phyloP scores from a whole-genome alignment of 1,139 yeast species.

The Yamadazyma sp. region DNA sequence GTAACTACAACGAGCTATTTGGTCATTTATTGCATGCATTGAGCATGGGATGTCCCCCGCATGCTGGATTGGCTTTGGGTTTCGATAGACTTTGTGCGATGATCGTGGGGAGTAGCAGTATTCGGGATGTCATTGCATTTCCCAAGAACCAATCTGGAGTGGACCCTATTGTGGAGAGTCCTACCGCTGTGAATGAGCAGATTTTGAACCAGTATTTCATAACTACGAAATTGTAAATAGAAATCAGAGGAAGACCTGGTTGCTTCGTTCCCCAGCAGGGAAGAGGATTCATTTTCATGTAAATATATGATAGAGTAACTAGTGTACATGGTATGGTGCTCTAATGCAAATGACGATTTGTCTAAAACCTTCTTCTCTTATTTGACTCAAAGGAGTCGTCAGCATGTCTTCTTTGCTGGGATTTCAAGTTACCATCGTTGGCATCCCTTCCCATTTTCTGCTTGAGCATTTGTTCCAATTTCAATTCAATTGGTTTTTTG shows the following conservation, averaged over 20 bases:
- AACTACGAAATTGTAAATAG: conserved; percentile 6
- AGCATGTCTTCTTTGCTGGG: conserved; percentile 11
- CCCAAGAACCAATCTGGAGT: conserved; percentile 90
- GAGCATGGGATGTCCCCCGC: conserved; percentile 95
- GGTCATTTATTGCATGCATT: conserved; percentile 85
- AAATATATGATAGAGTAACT: conserved; percentile 5
- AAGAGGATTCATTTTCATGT: conserved; percentile 1
- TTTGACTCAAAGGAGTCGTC: conserved; percentile 18
- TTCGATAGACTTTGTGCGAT: conserved; percentile 92
- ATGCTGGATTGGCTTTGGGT: conserved; percentile 95
- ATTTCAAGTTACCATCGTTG: conserved; percentile 16
- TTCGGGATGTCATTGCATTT: conserved; percentile 92
- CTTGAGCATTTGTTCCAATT: conserved; percentile 41
- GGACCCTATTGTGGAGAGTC: conserved; percentile 87
- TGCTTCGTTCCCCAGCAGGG: too few relatives aligned
- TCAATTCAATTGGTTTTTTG: conserved; percentile 46
- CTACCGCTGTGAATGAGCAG: conserved; percentile 57
- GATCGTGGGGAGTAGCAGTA: conserved; percentile 71
- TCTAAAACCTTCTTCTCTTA: conserved; percentile 11
- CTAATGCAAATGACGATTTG: not conserved
- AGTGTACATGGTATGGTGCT: conserved; percentile 11
- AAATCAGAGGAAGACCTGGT: too few relatives aligned
- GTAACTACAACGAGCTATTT: conserved; percentile 62
- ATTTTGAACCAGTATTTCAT: conserved; percentile 55
- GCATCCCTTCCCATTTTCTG: conserved; percentile 29